A percentile compares a stretch with the other conserved stretches of the same genome.
phyloP scores from a whole-genome alignment of 2,329 filamentous ascomycete genomes.

The Chaetomium sp. region DNA sequence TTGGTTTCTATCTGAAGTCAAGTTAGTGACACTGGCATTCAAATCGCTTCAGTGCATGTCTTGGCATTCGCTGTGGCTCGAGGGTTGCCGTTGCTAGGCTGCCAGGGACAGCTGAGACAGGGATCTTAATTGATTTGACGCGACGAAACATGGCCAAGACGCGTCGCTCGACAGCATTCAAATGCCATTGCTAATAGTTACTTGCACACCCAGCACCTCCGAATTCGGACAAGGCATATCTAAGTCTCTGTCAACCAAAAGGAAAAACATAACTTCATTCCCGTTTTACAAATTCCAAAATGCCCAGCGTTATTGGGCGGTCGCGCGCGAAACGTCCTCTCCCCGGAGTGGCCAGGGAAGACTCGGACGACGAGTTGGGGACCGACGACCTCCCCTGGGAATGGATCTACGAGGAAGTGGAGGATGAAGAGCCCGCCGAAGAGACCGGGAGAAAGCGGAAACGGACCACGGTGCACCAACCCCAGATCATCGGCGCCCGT shows the following conservation, averaged over 20 bases:
- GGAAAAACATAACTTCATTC: neutral
- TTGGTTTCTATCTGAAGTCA: neutral
- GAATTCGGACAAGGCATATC: neutral
- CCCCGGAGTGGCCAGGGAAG: slow-evolving; percentile 68
- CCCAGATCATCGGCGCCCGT: slow-evolving; percentile 73
- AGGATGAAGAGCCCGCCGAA: slow-evolving; percentile 17
- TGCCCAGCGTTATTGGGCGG: slow-evolving; percentile 26
- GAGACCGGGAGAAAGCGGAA: slow-evolving; percentile 41
- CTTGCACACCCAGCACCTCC: neutral
- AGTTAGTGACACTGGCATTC: too few relatives aligned
- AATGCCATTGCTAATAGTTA: neutral
- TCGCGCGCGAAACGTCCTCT: slow-evolving; percentile 23
- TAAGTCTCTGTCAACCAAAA: neutral
- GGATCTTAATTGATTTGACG: slow-evolving; percentile 25
- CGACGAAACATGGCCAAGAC: slow-evolving; percentile 9
- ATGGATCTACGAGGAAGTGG: slow-evolving; percentile 66
- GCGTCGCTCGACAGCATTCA: slow-evolving; percentile 9
- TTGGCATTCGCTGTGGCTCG: neutral
- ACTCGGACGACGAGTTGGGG: slow-evolving; percentile 86
- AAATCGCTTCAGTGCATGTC: neutral
- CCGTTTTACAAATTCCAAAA: slow-evolving; percentile 1
- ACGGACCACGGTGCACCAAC: slow-evolving; percentile 37
- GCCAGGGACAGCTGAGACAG: neutral
- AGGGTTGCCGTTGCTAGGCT: slow-evolving; percentile 2
- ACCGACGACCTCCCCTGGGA: slow-evolving; percentile 74